Evolutionary conservation across 805 yeast species (phyloP), one percentile per base, ranked within the genome.

Genomic region (Candida silvicultrix): DNA sequence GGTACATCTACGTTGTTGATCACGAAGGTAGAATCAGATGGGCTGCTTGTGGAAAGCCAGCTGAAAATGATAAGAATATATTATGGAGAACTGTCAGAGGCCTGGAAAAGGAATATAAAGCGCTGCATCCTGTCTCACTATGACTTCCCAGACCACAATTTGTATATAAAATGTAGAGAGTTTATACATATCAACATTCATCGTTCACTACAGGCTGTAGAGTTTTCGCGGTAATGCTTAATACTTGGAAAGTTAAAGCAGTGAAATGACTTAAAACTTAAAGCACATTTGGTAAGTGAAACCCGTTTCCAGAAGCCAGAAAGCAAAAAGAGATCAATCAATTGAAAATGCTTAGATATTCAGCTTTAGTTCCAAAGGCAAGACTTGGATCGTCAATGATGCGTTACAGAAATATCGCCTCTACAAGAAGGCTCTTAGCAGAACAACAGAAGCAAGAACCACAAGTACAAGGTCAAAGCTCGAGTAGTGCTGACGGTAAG

Each of bases 1-100:
- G 98, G 0, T 89, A 87, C 59, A 69, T 89, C 11, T 84, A 89
- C 52, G 68, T 92, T 5, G 74, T 94, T 32, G 99, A 94, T 59
- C 71, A 70, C 15, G 69, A 80, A 14, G 83, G 84, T 43, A 82
- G 77, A 56, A 83, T 94, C 45, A 72, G 98, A 55, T 92, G 98
- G 98, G 89, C 89, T 21, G 86, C 89, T 4, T 80, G 95, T 54
- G 99, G 98, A 2, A 77, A 75, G 36, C 84, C 96, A 2, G 72
- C 73, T 15, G 79, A 74, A n/a, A 74, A 75, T 31, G 99, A 94
- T 54, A 66, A 69, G 41, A 69, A 69, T 16, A 67, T 78, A 15
- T 63, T 87, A 46, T 83, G 89, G 86, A 80, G 77, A 54, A 75
- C 83, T 32, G 81, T 85, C 1, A 67, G 67, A 23, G 85, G 85